Percentiles rank a stretch among this genome's conserved stretches.
These are phyloP conservation scores for Trichoderma brevicompactum DNA, from an alignment of 2,329 filamentous ascomycete genomes.

Conservation along the genomic window DNA sequence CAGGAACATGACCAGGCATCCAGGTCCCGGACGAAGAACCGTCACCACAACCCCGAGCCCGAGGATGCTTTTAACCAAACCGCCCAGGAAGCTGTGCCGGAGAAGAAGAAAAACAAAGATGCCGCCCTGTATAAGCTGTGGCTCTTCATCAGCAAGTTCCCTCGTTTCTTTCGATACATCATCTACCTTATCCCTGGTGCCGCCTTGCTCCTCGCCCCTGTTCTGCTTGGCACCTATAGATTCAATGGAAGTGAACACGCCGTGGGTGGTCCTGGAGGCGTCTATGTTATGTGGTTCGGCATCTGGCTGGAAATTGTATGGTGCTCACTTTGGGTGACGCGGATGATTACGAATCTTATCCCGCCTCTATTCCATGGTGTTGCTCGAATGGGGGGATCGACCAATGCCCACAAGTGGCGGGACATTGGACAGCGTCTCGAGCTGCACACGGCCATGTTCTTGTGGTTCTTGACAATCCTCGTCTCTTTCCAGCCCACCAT, in stretches of 20 bases:
- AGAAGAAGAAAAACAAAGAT: slow-evolving; percentile 41
- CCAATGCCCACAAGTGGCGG: slow-evolving; percentile 90
- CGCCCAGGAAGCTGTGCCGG: slow-evolving; percentile 35
- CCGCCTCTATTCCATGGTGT: slow-evolving; percentile 54
- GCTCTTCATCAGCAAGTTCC: slow-evolving; percentile 53
- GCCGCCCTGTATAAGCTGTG: slow-evolving; percentile 48
- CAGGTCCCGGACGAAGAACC: slow-evolving; percentile 36
- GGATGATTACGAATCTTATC: slow-evolving; percentile 57
- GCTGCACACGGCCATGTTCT: slow-evolving; percentile 81
- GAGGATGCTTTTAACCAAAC: slow-evolving; percentile 54
- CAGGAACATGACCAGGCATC: slow-evolving; percentile 44
- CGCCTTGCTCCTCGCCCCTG: slow-evolving; percentile 51
- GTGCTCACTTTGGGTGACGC: slow-evolving; percentile 83
- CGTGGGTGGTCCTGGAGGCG: slow-evolving; percentile 70
- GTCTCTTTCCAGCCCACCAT: slow-evolving; percentile 86
- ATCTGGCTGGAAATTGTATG: slow-evolving; percentile 95
- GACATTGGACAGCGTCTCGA: slow-evolving; percentile 87
- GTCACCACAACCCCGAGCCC: slow-evolving; percentile 43
- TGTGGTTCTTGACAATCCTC: slow-evolving; percentile 88
- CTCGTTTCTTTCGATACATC: slow-evolving; percentile 54
- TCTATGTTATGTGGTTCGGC: slow-evolving; percentile 84
- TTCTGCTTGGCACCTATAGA: slow-evolving; percentile 50
- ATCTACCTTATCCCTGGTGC: slow-evolving; percentile 54
- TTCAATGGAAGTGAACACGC: slow-evolving; percentile 48
- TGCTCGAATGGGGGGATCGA: slow-evolving; percentile 76